Evolutionary conservation across 108 stramenopile species (phyloP).

Genomic region (Nitzschia sp.): DNA sequence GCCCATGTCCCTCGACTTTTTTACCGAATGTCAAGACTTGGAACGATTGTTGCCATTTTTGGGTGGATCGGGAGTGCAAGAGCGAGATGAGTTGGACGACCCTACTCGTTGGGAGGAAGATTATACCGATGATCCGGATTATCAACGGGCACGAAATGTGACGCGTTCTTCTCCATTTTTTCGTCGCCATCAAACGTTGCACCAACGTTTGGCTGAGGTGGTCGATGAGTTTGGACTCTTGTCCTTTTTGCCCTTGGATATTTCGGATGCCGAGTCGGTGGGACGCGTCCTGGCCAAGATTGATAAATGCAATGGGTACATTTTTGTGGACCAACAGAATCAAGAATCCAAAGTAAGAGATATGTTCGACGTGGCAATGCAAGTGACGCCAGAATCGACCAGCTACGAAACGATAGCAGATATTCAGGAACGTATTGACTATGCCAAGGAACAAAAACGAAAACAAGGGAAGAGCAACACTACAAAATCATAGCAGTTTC

Average conservation of each 20-base stretch:
- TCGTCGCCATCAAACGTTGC: constrained; percentile 60
- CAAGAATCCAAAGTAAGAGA: constrained; percentile 11
- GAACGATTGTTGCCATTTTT: constrained; percentile 73
- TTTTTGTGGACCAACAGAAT: constrained; percentile 34
- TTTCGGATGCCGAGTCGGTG: constrained; percentile 75
- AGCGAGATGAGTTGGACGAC: constrained; percentile 20
- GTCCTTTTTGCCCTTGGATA: constrained; percentile 69
- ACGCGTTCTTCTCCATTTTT: constrained; percentile 59
- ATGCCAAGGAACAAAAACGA: constrained; percentile 12
- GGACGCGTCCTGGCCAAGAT: constrained; percentile 76
- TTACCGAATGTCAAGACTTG: constrained; percentile 78
- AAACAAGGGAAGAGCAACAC: constrained; percentile 7
- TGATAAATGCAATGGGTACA: constrained; percentile 85
- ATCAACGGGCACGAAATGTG: constrained; percentile 53
- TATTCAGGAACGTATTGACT: constrained; percentile 43
- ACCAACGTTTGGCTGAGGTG: constrained; percentile 68
- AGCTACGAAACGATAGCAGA: constrained; percentile 45
- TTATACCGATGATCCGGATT: constrained; percentile 73
- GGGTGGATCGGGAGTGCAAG: constrained; percentile 42
- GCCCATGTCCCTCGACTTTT: constrained; percentile 77
- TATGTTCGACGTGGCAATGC: constrained; percentile 51
- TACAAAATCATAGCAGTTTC: neutral
- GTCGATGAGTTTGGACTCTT: constrained; percentile 82
- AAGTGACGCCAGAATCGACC: constrained; percentile 24
- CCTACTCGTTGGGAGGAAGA: constrained; percentile 12